Percentiles rank a stretch among this genome's conserved stretches.
Evolutionary conservation across 106 monocot genomes (phyloP).

Genomic region (Chionographis japonica): DNA sequence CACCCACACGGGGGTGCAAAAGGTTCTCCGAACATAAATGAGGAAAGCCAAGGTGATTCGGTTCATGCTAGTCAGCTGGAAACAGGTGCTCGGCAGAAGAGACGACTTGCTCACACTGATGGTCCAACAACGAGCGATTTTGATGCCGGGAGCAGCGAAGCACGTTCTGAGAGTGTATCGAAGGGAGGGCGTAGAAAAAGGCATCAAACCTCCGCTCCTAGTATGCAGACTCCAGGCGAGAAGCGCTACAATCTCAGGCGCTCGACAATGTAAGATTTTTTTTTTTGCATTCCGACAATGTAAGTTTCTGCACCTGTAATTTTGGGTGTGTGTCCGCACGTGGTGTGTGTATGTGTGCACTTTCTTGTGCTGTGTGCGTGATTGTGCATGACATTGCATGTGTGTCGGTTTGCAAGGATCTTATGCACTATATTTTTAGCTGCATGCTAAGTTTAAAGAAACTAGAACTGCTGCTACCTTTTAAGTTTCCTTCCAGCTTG

Average conservation of each 20-base stretch:
- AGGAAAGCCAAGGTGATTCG: constrained; percentile 6
- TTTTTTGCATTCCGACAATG: too few species aligned
- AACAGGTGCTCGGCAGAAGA: constrained; percentile 5
- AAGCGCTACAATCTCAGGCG: constrained; percentile 31
- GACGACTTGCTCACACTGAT: constrained; percentile 4
- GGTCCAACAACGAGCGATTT: constrained; percentile 1
- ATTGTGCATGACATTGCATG: too few species aligned
- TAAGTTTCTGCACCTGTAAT: constrained; percentile 8
- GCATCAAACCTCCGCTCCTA: constrained; percentile 9
- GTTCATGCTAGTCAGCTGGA: not conserved
- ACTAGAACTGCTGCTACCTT: too few species aligned
- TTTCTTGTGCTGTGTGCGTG: too few species aligned
- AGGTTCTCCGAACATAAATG: constrained; percentile 1
- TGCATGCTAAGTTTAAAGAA: too few species aligned
- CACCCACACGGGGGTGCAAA: constrained; percentile 4
- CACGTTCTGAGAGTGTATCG: constrained; percentile 17
- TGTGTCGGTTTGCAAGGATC: too few species aligned
- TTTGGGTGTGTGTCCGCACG: not conserved
- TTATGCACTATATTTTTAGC: too few species aligned
- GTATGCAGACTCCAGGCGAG: constrained; percentile 9
- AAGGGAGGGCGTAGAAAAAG: constrained; percentile 9
- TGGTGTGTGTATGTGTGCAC: too few species aligned
- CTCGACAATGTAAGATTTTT: constrained; percentile 37
- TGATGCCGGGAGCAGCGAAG: constrained; percentile 9
- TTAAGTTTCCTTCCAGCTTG: too few species aligned